Evolutionary conservation across 2,329 filamentous ascomycete genomes (phyloP), one percentile per base, ranked within the genome.

Genomic region (Ophiostoma ips): DNA sequence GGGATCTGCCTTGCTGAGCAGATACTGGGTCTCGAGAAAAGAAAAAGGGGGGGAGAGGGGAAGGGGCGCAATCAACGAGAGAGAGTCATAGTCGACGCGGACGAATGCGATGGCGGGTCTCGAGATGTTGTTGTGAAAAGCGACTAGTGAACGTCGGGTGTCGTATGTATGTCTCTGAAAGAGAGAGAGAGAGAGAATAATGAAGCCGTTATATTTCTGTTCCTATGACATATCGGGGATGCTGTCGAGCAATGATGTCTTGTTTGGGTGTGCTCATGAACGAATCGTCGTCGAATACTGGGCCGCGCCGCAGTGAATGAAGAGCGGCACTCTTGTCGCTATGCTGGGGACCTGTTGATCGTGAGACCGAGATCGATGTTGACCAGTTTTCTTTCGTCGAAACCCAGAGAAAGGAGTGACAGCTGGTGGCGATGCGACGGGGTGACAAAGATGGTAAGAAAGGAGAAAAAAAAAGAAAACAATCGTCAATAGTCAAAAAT

Each of bases 11-110:
- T 43, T 43, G 40, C 24, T 43, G n/a, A 44, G n/a, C 18, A 41
- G 31, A 51, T 30, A 16, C 40, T 16, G 16, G 35, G 11, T 30
- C 48, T 21, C 10, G 16, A 37, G 24, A 13, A 34, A 46, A 18
- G n/a, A 35, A 33, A 37, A 37, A 16, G 30, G 28, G 31, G n/a
- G n/a, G n/a, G n/a, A n/a, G n/a, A n/a, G n/a, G 40, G 28, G 18
- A 12, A 18, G 15, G 21, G 15, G 28, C 50, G 50, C 28, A 53
- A 47, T 63, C 59, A 64, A 53, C 61, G 54, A 49, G 58, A 58
- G 49, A 51, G 57, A 61, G 59, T 62, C 62, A 64, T 64, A 62
- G 59, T 63, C 61, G 56, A n/a, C 15, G 40, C n/a, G 28, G 40
- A 56, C 16, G n/a, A 24, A 45, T 45, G 43, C 52, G 21, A 15